Percentiles rank a stretch among this genome's conserved stretches.
Evolutionary conservation across 2,329 filamentous ascomycete genomes (phyloP).

Genomic region (Aspergillus fijiensis): DNA sequence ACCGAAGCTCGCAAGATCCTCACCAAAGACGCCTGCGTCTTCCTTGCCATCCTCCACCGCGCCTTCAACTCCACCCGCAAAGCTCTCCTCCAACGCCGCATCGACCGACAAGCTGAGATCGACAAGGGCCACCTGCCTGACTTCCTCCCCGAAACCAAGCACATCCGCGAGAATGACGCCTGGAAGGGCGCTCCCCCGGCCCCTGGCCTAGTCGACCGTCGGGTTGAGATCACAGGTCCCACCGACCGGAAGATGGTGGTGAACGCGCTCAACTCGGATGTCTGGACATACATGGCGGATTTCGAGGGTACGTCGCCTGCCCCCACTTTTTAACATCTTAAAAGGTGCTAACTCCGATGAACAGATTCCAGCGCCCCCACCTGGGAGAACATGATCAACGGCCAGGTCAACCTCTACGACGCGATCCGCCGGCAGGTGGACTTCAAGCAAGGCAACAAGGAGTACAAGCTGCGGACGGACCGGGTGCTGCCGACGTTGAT

Average conservation of each 20-base stretch:
- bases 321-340: too few relatives aligned
- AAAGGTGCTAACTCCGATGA: background rate
- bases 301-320: constrained; percentile 70
- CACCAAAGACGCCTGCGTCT: constrained; percentile 83
- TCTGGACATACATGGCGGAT: constrained; percentile 99
- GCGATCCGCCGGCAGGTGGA: constrained; percentile 91
- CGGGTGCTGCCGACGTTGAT: constrained; percentile 85
- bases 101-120: constrained; percentile 84
- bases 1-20: constrained; percentile 86
- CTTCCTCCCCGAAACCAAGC: constrained; percentile 92
- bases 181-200: constrained; percentile 93
- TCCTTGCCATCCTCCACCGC: constrained; percentile 90
- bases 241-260: constrained; percentile 99
- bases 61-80: constrained; percentile 91
- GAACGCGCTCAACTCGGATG: constrained; percentile 91
- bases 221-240: constrained; percentile 95
- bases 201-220: constrained; percentile 86
- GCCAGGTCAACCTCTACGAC: constrained; percentile 96
- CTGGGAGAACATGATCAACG: constrained; percentile 99
- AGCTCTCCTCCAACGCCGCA: constrained; percentile 80
- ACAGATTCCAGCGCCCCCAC: constrained; percentile 91
- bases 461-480: constrained; percentile 96
- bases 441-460: constrained; percentile 92
- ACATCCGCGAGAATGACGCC: constrained; percentile 88
- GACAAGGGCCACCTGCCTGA: constrained; percentile 86